Conservation (phyloP, 148 eudicot genomes). For the Chenopodium quinoa region DNA sequence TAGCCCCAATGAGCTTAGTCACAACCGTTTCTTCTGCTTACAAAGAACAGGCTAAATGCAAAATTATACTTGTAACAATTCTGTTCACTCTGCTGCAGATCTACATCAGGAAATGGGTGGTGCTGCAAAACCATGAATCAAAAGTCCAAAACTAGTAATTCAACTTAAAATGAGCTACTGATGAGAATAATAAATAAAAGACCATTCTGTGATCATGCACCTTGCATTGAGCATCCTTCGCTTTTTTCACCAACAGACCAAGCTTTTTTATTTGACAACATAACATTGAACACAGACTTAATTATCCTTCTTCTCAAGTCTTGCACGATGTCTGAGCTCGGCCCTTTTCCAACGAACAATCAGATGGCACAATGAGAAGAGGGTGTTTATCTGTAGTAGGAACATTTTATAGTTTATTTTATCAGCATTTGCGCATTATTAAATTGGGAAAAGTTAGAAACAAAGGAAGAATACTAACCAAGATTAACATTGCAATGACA, state of each 20-base stretch:
- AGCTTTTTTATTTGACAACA: background rate
- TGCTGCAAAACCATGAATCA: no score
- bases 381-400: conserved; percentile 69
- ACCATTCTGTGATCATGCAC: background rate
- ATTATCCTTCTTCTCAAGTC: conserved; percentile 56
- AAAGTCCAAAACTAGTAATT: background rate
- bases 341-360: conserved; percentile 88
- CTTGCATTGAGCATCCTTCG: background rate
- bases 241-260: background rate
- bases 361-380: conserved; percentile 68
- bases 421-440: no score
- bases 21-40: background rate
- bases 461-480: conserved; percentile 51
- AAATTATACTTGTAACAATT: background rate
- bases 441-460: background rate
- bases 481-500: conserved; percentile 67
- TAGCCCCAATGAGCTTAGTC: background rate
- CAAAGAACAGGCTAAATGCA: background rate
- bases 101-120: background rate
- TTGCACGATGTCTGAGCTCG: conserved; percentile 94
- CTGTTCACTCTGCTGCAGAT: background rate
- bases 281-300: conserved; percentile 18
- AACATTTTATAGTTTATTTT: no score
- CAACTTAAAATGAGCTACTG: background rate
- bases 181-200: background rate